Base-by-base conservation (phyloP, 805 yeast genomes). In the Hagleromyces aurorensis region DNA sequence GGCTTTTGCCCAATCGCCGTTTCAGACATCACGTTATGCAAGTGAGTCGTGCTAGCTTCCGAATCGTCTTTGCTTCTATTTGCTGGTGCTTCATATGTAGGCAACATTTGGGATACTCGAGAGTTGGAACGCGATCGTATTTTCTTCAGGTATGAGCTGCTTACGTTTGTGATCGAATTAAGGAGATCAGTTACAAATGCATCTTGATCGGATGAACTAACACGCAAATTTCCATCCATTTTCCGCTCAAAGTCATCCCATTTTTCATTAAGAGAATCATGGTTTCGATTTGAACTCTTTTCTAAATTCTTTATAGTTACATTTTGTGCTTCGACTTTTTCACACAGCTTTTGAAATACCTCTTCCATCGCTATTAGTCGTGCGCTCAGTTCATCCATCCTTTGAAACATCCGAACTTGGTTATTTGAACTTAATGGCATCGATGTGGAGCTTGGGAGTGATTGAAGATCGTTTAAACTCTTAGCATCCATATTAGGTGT, bases 351-450 rank as follows among this genome's bases (percentile, higher is more conserved):
- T 18, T 45, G 40, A 13, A 56, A 46, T 36, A 47, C 43, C 30
- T 51, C 52, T 21, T 55, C 61, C 57, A 54, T 43, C 6, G 38
- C 41, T 2, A 49, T 45, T 30, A 53, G 30, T 23, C 59, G 38
- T 3, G 50, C 52, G 15, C 53, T 43, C 16, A 54, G 32, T 16
- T 54, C 59, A 26, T 52, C 58, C 53, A 54, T 42, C 23, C 58
- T 43, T 37, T 54, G 59, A 25, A 44, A 51, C 29, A 52, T 38
- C 28, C 51, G 39, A 11, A 51, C 39, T n/a, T n/a, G n/a, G n/a
- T n/a, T n/a, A n/a, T n/a, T n/a, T n/a, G n/a, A n/a, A n/a, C n/a
- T n/a, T n/a, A n/a, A n/a, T n/a, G n/a, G n/a, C n/a, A n/a, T n/a
- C n/a, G n/a, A n/a, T n/a, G n/a, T n/a, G n/a, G n/a, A n/a, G n/a